Conservation (phyloP, 2,329 filamentous ascomycete genomes). For the Colletotrichum navitas region DNA sequence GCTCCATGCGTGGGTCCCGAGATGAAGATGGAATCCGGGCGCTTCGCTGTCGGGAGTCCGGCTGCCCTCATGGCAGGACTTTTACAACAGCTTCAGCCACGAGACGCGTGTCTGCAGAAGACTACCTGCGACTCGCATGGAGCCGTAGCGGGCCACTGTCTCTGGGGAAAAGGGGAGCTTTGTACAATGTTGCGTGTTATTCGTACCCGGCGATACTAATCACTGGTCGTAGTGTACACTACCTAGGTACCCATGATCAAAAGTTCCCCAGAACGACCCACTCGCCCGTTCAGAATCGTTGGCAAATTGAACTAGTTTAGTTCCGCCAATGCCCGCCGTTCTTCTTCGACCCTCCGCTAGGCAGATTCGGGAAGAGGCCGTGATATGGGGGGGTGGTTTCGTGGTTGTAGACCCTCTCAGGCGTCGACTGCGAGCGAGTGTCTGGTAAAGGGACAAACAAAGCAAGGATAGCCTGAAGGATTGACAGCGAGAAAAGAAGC, state of each 20-base stretch:
- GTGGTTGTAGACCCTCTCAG: neutral
- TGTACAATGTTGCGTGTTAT: neutral
- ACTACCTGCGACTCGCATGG: neutral
- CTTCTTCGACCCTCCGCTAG: neutral
- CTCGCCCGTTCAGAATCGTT: constrained; percentile 2
- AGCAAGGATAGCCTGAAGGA: neutral
- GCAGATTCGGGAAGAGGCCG: constrained; percentile 6
- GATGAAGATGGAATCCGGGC: neutral
- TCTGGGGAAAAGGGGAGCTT: constrained; percentile 10
- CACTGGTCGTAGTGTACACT: neutral
- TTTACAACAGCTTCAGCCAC: neutral
- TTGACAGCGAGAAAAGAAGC: neutral
- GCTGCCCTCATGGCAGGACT: neutral
- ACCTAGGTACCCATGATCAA: constrained; percentile 8
- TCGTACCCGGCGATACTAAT: neutral
- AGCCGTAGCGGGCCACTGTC: neutral
- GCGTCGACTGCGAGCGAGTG: neutral
- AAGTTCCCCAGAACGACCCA: constrained; percentile 33
- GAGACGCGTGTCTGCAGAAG: neutral
- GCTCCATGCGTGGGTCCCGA: neutral
- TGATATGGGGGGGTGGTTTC: neutral
- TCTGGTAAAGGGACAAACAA: neutral
- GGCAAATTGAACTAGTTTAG: neutral
- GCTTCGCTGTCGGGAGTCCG: neutral
- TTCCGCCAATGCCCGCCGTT: constrained; percentile 14